phyloP scores from a whole-genome alignment of 345 rosid species.

The Boechera retrofracta region DNA sequence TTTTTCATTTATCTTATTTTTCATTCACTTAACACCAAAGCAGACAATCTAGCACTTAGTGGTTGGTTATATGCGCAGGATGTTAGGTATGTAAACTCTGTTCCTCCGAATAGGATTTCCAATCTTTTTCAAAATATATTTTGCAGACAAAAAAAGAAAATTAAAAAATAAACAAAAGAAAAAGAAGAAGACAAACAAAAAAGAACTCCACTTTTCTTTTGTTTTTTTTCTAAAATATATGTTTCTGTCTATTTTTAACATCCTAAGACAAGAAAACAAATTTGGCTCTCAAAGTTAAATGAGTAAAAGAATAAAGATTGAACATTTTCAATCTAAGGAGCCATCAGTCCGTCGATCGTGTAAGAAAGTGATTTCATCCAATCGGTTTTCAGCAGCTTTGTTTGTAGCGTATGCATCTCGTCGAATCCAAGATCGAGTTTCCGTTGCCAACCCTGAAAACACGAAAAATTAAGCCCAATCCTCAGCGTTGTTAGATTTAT shows the following conservation, averaged over 20 bases:
- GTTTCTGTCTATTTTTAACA: constrained; percentile 34
- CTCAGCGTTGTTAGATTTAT: constrained; percentile 7
- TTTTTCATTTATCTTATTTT: too few relatives aligned
- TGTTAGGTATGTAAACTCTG: too few relatives aligned
- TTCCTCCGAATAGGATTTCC: too few relatives aligned
- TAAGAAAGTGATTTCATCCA: constrained; percentile 94
- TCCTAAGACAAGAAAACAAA: constrained; percentile 21
- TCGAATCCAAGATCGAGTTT: constrained; percentile 91
- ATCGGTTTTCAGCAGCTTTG: constrained; percentile 78
- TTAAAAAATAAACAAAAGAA: too few relatives aligned
- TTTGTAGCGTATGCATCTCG: constrained; percentile 82
- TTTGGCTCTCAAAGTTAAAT: constrained; percentile 38
- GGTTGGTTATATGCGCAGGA: too few relatives aligned
- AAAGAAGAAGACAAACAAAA: background rate
- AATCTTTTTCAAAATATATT: too few relatives aligned
- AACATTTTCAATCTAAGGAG: constrained; percentile 59
- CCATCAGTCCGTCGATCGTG: constrained; percentile 97
- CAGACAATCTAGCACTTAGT: too few relatives aligned
- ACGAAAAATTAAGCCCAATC: background rate
- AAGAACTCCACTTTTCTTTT: background rate
- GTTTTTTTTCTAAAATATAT: constrained; percentile 7
- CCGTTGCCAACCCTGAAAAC: constrained; percentile 87
- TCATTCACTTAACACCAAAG: too few relatives aligned
- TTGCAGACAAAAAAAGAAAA: too few relatives aligned
- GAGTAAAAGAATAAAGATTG: constrained; percentile 32